Conservation (phyloP, 768 basidiomycete species). For the Lactarius hatsudake region DNA sequence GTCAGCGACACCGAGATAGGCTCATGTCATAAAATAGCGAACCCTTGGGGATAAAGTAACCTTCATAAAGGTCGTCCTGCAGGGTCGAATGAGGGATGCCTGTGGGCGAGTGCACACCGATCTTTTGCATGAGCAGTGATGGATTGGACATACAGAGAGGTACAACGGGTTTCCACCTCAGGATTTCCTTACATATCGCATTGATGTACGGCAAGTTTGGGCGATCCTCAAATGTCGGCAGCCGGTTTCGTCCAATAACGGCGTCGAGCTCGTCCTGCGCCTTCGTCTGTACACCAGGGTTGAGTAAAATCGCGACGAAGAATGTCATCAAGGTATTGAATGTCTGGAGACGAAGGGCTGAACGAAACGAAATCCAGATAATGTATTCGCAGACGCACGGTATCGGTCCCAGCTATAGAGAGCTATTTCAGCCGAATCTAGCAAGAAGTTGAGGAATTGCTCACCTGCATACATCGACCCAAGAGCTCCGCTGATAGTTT, state of each 20-base stretch:
- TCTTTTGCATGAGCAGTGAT: not conserved
- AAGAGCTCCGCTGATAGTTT: not conserved
- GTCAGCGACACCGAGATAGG: not conserved
- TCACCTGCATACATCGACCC: conserved; percentile 11
- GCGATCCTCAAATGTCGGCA: conserved; percentile 18
- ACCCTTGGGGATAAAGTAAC: conserved; percentile 19
- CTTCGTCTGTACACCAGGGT: conserved; percentile 7
- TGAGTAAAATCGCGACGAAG: conserved; percentile 1
- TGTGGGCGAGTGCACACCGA: not conserved
- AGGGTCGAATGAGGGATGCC: conserved; percentile 5
- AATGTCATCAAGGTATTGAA: conserved; percentile 5
- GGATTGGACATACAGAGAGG: conserved; percentile 2
- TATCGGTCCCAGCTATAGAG: conserved; percentile 10
- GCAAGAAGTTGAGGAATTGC: not conserved
- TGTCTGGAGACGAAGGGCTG: not conserved
- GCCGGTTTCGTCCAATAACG: not conserved
- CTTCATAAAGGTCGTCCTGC: conserved; percentile 11
- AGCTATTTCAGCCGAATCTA: not conserved
- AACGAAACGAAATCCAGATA: not conserved
- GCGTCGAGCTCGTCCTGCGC: conserved; percentile 13
- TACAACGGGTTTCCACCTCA: conserved; percentile 5
- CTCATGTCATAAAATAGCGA: not conserved
- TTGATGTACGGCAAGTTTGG: conserved; percentile 6
- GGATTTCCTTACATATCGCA: conserved; percentile 13
- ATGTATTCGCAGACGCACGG: not conserved